A percentile compares a stretch with the other conserved stretches of the same genome.
Evolutionary conservation across 768 basidiomycete species (phyloP).

Genomic region (Coprinopsis sp.): DNA sequence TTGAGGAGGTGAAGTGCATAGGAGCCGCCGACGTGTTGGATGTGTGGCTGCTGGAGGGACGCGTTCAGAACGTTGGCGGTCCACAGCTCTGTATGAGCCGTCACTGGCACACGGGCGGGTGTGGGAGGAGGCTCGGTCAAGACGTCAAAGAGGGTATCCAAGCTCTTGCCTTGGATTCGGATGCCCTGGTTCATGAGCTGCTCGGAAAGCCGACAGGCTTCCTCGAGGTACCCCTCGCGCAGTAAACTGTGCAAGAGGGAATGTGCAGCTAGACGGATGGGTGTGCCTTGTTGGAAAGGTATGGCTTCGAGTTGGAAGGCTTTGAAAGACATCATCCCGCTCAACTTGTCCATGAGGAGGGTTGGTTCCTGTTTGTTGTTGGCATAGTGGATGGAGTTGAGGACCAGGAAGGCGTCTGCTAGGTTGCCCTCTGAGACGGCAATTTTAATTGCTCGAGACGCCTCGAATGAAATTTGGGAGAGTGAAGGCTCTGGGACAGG

Average conservation of each 20-base stretch:
- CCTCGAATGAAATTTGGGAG: slow-evolving; percentile 26
- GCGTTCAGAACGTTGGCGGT: slow-evolving; percentile 17
- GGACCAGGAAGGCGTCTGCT: slow-evolving; percentile 48
- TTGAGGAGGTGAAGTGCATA: slow-evolving; percentile 51
- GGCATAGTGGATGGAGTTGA: slow-evolving; percentile 54
- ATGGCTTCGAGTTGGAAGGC: slow-evolving; percentile 11
- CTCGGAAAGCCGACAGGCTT: slow-evolving; percentile 46
- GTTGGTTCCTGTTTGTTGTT: slow-evolving; percentile 2
- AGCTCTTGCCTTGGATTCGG: slow-evolving; percentile 41
- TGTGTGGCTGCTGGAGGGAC: slow-evolving; percentile 31
- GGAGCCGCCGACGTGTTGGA: slow-evolving; percentile 29
- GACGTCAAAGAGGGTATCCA: slow-evolving; percentile 39
- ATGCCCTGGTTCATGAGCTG: slow-evolving; percentile 53
- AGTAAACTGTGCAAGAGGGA: slow-evolving; percentile 61
- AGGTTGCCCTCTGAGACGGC: slow-evolving; percentile 38
- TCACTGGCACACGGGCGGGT: slow-evolving; percentile 13
- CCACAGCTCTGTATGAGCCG: slow-evolving; percentile 9
- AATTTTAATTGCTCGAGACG: slow-evolving; percentile 49
- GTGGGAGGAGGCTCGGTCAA: slow-evolving; percentile 19
- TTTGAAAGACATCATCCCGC: slow-evolving; percentile 6
- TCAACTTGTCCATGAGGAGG: slow-evolving; percentile 13
- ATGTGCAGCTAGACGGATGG: slow-evolving; percentile 60
- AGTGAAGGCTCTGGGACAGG: slow-evolving; percentile 5
- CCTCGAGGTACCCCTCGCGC: slow-evolving; percentile 41
- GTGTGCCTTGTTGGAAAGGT: slow-evolving; percentile 44